Conservation (phyloP, 2,329 filamentous ascomycete genomes). For the Arthrinium phaeospermum region DNA sequence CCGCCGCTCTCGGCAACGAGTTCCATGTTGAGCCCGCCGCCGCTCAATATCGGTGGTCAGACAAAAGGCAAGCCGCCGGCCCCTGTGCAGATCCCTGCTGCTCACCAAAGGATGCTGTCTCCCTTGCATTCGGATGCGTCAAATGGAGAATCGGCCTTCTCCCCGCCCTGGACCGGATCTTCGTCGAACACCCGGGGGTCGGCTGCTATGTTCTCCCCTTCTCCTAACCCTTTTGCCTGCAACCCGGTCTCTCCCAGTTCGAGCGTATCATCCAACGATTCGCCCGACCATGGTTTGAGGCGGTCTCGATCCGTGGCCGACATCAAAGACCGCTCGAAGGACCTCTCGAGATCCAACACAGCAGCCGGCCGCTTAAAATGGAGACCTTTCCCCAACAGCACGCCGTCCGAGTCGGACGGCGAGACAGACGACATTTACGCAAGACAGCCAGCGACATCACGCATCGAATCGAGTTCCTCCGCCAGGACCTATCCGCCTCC, state of each 20-base stretch:
- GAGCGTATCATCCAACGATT: slow-evolving; percentile 3
- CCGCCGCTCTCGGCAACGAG: background rate
- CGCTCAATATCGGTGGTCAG: background rate
- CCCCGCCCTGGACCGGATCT: background rate
- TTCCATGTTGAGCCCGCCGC: slow-evolving; percentile 12
- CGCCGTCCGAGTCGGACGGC: slow-evolving; percentile 14
- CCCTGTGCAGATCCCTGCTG: background rate
- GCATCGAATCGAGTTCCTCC: background rate
- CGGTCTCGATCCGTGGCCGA: slow-evolving; percentile 33
- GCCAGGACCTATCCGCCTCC: slow-evolving; percentile 24
- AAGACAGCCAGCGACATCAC: background rate
- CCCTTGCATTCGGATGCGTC: slow-evolving; percentile 3
- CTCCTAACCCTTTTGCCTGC: background rate
- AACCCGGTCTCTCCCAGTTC: slow-evolving; percentile 7
- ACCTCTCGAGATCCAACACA: background rate
- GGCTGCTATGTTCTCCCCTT: slow-evolving; percentile 3
- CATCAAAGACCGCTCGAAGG: slow-evolving; percentile 22
- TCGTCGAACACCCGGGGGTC: background rate
- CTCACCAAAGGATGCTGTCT: slow-evolving; percentile 4
- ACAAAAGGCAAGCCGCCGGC: slow-evolving; percentile 5
- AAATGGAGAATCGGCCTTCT: background rate
- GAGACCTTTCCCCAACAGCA: slow-evolving; percentile 24
- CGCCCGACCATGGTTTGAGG: slow-evolving; percentile 25
- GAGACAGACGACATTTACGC: slow-evolving; percentile 10
- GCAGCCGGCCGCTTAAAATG: slow-evolving; percentile 14